Percentiles rank a stretch among this genome's conserved stretches.
Conservation (phyloP, 108 stramenopile species). For the Nitzschia sp. region DNA sequence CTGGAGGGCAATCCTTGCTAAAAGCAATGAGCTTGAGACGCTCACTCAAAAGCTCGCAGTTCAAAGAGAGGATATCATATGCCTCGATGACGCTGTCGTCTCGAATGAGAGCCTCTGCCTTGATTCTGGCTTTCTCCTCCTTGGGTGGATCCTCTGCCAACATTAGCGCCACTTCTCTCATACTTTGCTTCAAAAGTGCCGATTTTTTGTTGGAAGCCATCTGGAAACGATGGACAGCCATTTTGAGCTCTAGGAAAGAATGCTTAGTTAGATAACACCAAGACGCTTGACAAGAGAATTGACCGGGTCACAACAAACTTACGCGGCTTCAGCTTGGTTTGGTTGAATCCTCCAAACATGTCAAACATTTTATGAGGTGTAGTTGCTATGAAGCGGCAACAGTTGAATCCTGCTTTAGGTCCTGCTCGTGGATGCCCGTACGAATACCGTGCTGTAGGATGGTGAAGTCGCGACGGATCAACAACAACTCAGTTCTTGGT, state of each 20-base stretch:
- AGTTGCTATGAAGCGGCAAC: not conserved
- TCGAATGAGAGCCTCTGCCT: slow-evolving; percentile 83
- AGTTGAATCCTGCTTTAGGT: not conserved
- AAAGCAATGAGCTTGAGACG: slow-evolving; percentile 68
- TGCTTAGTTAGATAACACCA: not conserved
- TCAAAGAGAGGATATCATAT: slow-evolving; percentile 77
- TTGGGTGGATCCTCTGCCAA: slow-evolving; percentile 79
- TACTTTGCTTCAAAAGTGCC: slow-evolving; percentile 77
- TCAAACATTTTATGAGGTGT: slow-evolving; percentile 29
- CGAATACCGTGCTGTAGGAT: too few relatives aligned
- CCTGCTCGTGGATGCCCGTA: too few relatives aligned
- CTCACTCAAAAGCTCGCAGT: slow-evolving; percentile 81
- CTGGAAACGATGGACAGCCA: slow-evolving; percentile 83
- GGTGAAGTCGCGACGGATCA: too few relatives aligned
- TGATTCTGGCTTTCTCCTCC: slow-evolving; percentile 91
- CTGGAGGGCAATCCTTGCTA: slow-evolving; percentile 72
- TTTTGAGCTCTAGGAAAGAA: slow-evolving; percentile 63
- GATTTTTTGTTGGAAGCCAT: slow-evolving; percentile 87
- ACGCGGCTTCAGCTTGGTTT: slow-evolving; percentile 64
- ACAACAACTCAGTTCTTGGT: too few relatives aligned
- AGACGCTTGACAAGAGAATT: not conserved
- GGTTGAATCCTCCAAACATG: slow-evolving; percentile 53
- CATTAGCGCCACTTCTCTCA: slow-evolving; percentile 79
- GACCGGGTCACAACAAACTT: slow-evolving; percentile 15
- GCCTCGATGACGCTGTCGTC: slow-evolving; percentile 89